Evolutionary conservation across 805 yeast genomes (phyloP).

Genomic region (Isabelozyma heimii): DNA sequence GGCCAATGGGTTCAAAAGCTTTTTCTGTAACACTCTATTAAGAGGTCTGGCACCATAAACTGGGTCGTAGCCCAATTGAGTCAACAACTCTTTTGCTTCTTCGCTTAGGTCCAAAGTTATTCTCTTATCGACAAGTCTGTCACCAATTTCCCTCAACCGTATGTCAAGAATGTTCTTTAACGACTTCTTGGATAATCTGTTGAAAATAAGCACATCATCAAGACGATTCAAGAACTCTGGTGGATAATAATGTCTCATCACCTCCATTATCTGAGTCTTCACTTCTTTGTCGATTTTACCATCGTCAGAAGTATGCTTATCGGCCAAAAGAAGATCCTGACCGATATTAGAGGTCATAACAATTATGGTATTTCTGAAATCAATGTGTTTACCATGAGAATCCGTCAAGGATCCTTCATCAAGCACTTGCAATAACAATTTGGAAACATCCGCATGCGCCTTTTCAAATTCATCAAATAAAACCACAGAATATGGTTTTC

Average conservation of each 20-base stretch:
- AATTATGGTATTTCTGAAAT: constrained; percentile 90
- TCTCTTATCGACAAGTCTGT: constrained; percentile 74
- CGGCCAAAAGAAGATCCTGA: constrained; percentile 79
- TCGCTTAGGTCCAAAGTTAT: constrained; percentile 56
- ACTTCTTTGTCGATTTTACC: constrained; percentile 56
- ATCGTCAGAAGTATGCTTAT: constrained; percentile 54
- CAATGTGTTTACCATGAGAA: constrained; percentile 91
- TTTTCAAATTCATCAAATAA: constrained; percentile 95
- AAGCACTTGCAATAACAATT: constrained; percentile 82
- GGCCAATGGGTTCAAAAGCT: constrained; percentile 87
- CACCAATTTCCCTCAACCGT: constrained; percentile 76
- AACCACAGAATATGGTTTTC: constrained; percentile 92
- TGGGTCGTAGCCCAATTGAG: constrained; percentile 86
- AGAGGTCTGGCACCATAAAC: constrained; percentile 95
- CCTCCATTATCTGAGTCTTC: constrained; percentile 59
- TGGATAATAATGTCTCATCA: constrained; percentile 72
- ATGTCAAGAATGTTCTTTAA: constrained; percentile 81
- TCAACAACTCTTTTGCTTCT: constrained; percentile 73
- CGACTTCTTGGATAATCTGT: constrained; percentile 76
- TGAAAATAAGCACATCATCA: constrained; percentile 92
- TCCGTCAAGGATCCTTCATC: constrained; percentile 96
- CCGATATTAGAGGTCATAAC: constrained; percentile 98
- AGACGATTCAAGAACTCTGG: constrained; percentile 95
- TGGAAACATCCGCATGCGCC: constrained; percentile 95
- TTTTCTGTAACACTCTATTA: constrained; percentile 83